phyloP scores from a whole-genome alignment of 2,329 filamentous ascomycete genomes.

The Penicillium hesseltinei region DNA sequence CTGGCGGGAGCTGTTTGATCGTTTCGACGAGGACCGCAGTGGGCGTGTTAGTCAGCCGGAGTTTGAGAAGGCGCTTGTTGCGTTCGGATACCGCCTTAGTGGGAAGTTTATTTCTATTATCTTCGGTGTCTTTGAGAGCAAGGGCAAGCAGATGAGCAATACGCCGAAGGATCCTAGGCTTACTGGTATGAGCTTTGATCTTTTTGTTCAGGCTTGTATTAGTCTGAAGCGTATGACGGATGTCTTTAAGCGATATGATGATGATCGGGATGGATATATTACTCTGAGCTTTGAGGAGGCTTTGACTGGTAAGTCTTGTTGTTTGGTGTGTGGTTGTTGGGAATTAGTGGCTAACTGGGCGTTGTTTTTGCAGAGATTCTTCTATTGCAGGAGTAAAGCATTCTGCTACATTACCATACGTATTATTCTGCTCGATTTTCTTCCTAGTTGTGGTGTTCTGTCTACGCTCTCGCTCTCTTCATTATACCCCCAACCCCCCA shows the following conservation, averaged over 20 bases:
- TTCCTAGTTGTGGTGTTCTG: not conserved
- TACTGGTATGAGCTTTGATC: slow-evolving; percentile 81
- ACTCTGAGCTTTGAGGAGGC: slow-evolving; percentile 81
- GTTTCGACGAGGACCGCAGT: slow-evolving; percentile 82
- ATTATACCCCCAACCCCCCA: slow-evolving; percentile 12
- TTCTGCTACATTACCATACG: not conserved
- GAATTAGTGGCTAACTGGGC: slow-evolving; percentile 4
- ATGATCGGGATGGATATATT: slow-evolving; percentile 91
- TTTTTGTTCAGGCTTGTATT: slow-evolving; percentile 98
- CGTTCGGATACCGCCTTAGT: slow-evolving; percentile 90
- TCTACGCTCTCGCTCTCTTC: slow-evolving; percentile 1
- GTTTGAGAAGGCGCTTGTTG: slow-evolving; percentile 84
- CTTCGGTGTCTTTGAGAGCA: slow-evolving; percentile 81
- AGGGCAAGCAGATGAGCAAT: slow-evolving; percentile 43
- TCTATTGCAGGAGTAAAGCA: slow-evolving; percentile 35
- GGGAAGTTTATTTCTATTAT: slow-evolving; percentile 78
- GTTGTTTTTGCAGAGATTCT: slow-evolving; percentile 30
- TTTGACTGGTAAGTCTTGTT: slow-evolving; percentile 54
- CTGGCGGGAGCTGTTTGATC: slow-evolving; percentile 92
- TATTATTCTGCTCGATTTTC: not conserved
- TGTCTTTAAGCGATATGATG: slow-evolving; percentile 98
- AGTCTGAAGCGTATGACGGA: slow-evolving; percentile 98
- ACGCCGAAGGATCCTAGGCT: slow-evolving; percentile 24
- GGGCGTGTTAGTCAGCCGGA: slow-evolving; percentile 84
- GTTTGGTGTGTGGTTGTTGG: not conserved